These are phyloP conservation scores for Cetraspora pellucida DNA, from an alignment of 192 early-diverging fungal genomes.

Conservation along the genomic window DNA sequence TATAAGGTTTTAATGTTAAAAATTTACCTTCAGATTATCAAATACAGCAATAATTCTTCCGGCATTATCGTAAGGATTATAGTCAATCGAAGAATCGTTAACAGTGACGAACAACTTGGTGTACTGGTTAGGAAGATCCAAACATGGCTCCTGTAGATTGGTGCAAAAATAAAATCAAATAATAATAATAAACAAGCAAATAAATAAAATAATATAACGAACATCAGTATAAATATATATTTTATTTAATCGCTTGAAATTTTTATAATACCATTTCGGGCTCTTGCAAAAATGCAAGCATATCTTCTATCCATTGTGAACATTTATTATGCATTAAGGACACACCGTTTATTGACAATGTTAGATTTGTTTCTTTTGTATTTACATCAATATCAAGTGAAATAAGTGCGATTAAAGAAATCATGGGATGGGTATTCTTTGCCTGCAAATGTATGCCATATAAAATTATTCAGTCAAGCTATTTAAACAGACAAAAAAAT, in stretches of 20 bases:
- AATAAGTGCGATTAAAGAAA: slow-evolving; percentile 57
- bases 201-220: not conserved
- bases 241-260: no score
- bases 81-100: slow-evolving; percentile 62
- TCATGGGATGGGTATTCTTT: slow-evolving; percentile 58
- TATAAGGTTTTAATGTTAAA: not conserved
- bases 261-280: slow-evolving; percentile 47
- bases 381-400: slow-evolving; percentile 55
- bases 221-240: not conserved
- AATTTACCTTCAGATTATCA: slow-evolving; percentile 62
- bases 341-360: slow-evolving; percentile 47
- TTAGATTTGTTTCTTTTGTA: slow-evolving; percentile 60
- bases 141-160: slow-evolving; percentile 37
- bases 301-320: slow-evolving; percentile 50
- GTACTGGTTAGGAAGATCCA: slow-evolving; percentile 54
- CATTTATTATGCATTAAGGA: slow-evolving; percentile 50
- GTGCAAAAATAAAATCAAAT: not conserved
- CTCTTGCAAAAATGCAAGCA: slow-evolving; percentile 59
- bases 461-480: not conserved
- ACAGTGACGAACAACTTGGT: slow-evolving; percentile 64
- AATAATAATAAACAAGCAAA: no score
- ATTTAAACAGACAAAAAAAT: not conserved
- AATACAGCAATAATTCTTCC: slow-evolving; percentile 53
- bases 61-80: slow-evolving; percentile 56
- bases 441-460: slow-evolving; percentile 33